Conservation (phyloP, 2,329 filamentous ascomycete genomes). For the Diplodia sapinea region DNA sequence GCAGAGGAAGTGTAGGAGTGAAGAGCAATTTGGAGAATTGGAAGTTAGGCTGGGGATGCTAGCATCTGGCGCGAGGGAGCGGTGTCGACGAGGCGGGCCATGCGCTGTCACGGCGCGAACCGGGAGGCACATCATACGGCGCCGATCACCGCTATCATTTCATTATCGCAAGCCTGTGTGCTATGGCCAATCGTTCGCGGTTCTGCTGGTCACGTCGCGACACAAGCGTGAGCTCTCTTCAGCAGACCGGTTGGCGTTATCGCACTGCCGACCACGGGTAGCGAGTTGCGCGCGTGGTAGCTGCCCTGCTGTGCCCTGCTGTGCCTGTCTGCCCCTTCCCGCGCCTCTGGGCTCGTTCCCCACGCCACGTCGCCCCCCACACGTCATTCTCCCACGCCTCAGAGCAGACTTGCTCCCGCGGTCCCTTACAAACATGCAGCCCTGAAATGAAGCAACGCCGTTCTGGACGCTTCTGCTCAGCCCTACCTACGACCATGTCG, state of each 20-base stretch:
- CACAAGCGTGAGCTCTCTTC: background rate
- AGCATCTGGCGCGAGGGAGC: conserved; percentile 17
- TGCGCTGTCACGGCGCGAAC: conserved; percentile 29
- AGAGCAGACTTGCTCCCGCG: background rate
- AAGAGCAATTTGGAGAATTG: background rate
- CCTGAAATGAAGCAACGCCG: background rate
- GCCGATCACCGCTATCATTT: conserved; percentile 10
- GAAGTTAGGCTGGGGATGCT: conserved; percentile 26
- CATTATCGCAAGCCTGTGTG: background rate
- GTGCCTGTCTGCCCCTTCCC: background rate
- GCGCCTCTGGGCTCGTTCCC: background rate
- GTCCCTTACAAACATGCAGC: background rate
- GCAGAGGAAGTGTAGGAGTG: background rate
- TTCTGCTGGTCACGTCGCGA: background rate
- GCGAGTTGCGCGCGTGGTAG: background rate
- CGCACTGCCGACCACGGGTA: background rate
- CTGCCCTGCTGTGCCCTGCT: background rate
- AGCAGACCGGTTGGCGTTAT: background rate
- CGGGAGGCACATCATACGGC: conserved; percentile 20
- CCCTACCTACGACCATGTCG: background rate
- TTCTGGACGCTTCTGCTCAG: background rate
- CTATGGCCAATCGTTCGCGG: conserved; percentile 8
- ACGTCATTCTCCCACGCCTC: conserved; percentile 2
- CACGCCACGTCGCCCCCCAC: background rate
- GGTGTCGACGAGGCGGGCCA: conserved; percentile 27